Percentiles rank a stretch among this genome's conserved stretches.
phyloP scores from a whole-genome alignment of 768 basidiomycete genomes.

The Boletus rufocinnamomeus region DNA sequence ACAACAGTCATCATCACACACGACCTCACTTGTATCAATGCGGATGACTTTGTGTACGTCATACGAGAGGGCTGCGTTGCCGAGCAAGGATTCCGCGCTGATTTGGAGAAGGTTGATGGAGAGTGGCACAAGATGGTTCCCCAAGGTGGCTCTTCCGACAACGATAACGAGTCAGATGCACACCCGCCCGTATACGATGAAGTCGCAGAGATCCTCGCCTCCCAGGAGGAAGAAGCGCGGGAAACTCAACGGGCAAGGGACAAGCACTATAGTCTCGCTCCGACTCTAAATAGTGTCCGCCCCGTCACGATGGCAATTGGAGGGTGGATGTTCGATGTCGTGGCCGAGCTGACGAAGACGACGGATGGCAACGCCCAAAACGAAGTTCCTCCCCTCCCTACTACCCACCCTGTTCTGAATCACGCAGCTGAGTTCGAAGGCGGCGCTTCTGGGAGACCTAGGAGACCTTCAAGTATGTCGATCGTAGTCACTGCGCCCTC shows the following conservation, averaged over 20 bases:
- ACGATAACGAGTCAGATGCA: constrained; percentile 36
- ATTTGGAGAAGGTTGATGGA: constrained; percentile 65
- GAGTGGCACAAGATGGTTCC: constrained; percentile 74
- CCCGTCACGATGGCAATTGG: constrained; percentile 55
- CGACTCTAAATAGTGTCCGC: constrained; percentile 41
- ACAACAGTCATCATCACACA: constrained; percentile 76
- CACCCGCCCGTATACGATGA: constrained; percentile 38
- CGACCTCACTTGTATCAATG: constrained; percentile 80
- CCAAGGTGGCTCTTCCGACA: constrained; percentile 58
- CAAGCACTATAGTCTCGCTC: constrained; percentile 46
- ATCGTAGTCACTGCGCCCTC: constrained; percentile 38
- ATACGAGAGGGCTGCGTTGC: constrained; percentile 78
- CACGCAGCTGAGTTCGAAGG: constrained; percentile 22
- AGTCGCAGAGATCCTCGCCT: constrained; percentile 49
- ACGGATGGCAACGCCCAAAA: neutral
- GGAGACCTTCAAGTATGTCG: constrained; percentile 37
- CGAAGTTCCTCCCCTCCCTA: constrained; percentile 22
- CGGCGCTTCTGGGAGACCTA: constrained; percentile 22
- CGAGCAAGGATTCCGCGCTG: constrained; percentile 84
- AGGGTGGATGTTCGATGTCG: constrained; percentile 86
- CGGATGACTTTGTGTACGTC: constrained; percentile 88
- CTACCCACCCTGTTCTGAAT: constrained; percentile 24
- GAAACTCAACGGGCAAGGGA: constrained; percentile 27
- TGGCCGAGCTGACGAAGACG: constrained; percentile 60
- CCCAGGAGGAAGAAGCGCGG: constrained; percentile 43